A percentile compares a stretch with the other conserved stretches of the same genome.
These are phyloP conservation scores for Plasmodium falciparum DNA, from an alignment of 169 alveolate genomes.

Conservation along the genomic window DNA sequence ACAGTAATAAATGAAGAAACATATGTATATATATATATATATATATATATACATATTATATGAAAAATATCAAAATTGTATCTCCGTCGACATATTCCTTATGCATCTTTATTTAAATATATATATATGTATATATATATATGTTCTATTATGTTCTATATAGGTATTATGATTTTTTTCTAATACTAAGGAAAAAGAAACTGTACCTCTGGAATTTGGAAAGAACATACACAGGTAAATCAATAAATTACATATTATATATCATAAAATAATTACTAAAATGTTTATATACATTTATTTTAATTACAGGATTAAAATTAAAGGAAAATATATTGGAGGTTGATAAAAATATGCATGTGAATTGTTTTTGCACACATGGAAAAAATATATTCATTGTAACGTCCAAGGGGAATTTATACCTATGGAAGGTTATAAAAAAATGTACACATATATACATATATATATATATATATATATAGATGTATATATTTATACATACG, in stretches of 20 bases:
- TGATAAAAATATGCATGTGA: constrained; percentile 28
- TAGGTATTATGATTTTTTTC: constrained; percentile 56
- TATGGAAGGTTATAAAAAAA: constrained; percentile 17
- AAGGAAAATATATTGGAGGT: constrained; percentile 44
- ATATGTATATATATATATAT: not conserved
- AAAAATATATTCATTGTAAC: constrained; percentile 40
- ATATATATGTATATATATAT: not conserved
- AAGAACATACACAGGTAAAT: constrained; percentile 51
- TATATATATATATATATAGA: not conserved
- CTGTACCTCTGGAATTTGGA: constrained; percentile 54
- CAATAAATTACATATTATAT: too few species aligned
- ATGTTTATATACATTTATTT: not conserved
- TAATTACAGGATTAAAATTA: constrained; percentile 33
- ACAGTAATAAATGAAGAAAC: constrained; percentile 16
- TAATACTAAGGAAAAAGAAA: constrained; percentile 35
- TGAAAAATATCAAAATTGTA: too few species aligned
- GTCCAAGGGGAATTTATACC: constrained; percentile 21
- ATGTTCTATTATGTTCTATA: not conserved
- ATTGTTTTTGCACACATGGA: constrained; percentile 30
- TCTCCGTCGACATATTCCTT: too few species aligned
- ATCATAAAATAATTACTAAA: too few species aligned
- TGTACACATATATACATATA: not conserved
- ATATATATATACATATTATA: not conserved
- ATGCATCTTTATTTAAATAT: too few species aligned
- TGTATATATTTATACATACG: not conserved